Evolutionary conservation across 2,329 filamentous ascomycete genomes (phyloP).

Genomic region (Cladosporium sphaerospermum): DNA sequence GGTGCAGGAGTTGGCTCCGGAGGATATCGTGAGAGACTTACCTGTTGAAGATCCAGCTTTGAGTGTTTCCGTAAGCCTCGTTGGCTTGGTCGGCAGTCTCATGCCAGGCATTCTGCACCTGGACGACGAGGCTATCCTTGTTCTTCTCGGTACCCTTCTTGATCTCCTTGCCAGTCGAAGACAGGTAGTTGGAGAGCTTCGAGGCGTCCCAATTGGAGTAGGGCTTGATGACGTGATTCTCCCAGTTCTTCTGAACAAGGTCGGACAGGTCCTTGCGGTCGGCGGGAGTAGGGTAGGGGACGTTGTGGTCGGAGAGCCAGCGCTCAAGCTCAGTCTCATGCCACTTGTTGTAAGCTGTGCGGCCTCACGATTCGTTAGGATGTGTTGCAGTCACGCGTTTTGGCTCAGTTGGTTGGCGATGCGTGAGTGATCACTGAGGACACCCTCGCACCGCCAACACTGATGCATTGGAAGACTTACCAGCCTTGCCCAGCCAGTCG

Average conservation of each 20-base stretch:
- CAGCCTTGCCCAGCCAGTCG: conserved; percentile 77
- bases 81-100: conserved; percentile 73
- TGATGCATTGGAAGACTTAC: conserved; percentile 49
- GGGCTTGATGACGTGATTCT: conserved; percentile 64
- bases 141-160: conserved; percentile 61
- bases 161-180: conserved; percentile 63
- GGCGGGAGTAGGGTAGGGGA: conserved; percentile 82
- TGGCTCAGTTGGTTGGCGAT: neutral
- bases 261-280: conserved; percentile 93
- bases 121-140: conserved; percentile 61
- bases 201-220: conserved; percentile 71
- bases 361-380: conserved; percentile 23
- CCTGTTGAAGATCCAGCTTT: conserved; percentile 88
- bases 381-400: conserved; percentile 4
- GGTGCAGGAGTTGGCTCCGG: neutral
- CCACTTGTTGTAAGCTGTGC: conserved; percentile 92
- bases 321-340: conserved; percentile 95
- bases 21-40: conserved; percentile 34
- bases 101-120: conserved; percentile 69
- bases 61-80: conserved; percentile 63
- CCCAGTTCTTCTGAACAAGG: conserved; percentile 86
- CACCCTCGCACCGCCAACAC: neutral
- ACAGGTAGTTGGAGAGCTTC: conserved; percentile 62
- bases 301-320: conserved; percentile 87
- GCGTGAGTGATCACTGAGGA: neutral